These are phyloP conservation scores for Podospora anserina DNA, from an alignment of 495 filamentous ascomycete genomes.

Conservation along the genomic window DNA sequence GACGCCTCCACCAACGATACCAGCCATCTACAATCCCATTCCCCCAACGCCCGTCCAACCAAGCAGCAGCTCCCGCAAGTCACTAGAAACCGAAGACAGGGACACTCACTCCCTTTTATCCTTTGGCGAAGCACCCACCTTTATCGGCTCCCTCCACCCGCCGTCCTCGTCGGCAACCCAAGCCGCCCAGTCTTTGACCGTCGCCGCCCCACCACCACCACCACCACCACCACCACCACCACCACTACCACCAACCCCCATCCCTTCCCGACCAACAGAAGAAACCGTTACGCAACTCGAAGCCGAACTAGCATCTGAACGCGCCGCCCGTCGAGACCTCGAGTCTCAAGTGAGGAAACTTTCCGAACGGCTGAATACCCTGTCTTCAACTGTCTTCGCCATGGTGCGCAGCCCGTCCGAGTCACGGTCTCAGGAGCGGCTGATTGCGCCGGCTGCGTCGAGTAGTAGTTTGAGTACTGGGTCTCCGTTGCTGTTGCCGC, in stretches of 20 bases:
- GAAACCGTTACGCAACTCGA: conserved; percentile 44
- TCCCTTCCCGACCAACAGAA: conserved; percentile 30
- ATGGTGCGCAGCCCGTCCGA: conserved; percentile 34
- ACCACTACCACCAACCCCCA: not conserved
- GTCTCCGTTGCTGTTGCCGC: conserved; percentile 26
- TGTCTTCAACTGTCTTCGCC: conserved; percentile 39
- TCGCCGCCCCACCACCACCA: conserved; percentile 15
- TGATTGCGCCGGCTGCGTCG: conserved; percentile 12
- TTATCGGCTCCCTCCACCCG: conserved; percentile 37
- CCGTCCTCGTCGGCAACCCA: conserved; percentile 32
- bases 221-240: not conserved
- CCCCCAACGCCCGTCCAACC: conserved; percentile 21
- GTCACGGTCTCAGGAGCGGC: conserved; percentile 26
- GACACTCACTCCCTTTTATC: conserved; percentile 37
- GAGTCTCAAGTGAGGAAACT: conserved; percentile 50
- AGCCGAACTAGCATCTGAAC: conserved; percentile 50
- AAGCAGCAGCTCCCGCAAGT: conserved; percentile 32
- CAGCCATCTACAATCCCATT: conserved; percentile 27
- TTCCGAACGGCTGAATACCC: conserved; percentile 40
- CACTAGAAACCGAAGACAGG: conserved; percentile 27
- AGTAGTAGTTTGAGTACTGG: not conserved
- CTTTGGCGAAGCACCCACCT: conserved; percentile 41
- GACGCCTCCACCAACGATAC: conserved; percentile 30
- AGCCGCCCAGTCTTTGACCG: conserved; percentile 22
- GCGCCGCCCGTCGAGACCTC: conserved; percentile 47